phyloP scores from a whole-genome alignment of 495 filamentous ascomycete genomes.

The Neurospora sp. region DNA sequence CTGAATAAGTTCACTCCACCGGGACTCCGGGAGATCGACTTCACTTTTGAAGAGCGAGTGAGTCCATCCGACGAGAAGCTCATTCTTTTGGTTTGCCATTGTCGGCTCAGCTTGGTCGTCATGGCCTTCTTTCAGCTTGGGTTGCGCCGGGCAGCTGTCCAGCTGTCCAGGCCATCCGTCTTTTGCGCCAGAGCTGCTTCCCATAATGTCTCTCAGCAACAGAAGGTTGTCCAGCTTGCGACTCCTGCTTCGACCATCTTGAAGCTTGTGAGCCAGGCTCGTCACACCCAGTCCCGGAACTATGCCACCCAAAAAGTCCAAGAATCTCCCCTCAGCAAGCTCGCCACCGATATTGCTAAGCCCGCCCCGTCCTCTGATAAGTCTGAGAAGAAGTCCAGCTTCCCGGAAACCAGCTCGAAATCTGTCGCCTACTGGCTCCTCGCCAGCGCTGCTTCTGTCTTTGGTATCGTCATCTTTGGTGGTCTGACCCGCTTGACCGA shows the following conservation, averaged over 20 bases:
- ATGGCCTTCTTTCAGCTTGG: constrained; percentile 42
- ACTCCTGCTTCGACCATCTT: neutral
- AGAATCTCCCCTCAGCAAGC: constrained; percentile 5
- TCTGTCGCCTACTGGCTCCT: constrained; percentile 84
- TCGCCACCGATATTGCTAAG: constrained; percentile 3
- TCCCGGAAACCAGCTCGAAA: constrained; percentile 63
- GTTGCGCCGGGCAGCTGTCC: constrained; percentile 41
- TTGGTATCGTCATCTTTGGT: constrained; percentile 93
- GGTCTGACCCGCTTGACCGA: constrained; percentile 89
- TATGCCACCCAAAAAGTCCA: constrained; percentile 1
- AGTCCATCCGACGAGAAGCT: neutral
- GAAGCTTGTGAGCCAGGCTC: constrained; percentile 8
- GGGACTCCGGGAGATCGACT: neutral
- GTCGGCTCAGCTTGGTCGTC: constrained; percentile 2
- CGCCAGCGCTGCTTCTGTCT: constrained; percentile 81
- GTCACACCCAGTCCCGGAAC: neutral
- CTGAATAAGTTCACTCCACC: neutral
- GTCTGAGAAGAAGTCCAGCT: constrained; percentile 30
- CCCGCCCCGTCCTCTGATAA: constrained; percentile 3
- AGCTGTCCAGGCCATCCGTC: constrained; percentile 45
- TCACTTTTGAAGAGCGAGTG: neutral
- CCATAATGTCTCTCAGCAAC: constrained; percentile 20
- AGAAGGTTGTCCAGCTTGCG: constrained; percentile 6
- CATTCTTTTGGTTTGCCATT: constrained; percentile 5
- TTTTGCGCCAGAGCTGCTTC: constrained; percentile 37